phyloP scores from a whole-genome alignment of 139 green algal genomes.

The Micractinium conductrix region DNA sequence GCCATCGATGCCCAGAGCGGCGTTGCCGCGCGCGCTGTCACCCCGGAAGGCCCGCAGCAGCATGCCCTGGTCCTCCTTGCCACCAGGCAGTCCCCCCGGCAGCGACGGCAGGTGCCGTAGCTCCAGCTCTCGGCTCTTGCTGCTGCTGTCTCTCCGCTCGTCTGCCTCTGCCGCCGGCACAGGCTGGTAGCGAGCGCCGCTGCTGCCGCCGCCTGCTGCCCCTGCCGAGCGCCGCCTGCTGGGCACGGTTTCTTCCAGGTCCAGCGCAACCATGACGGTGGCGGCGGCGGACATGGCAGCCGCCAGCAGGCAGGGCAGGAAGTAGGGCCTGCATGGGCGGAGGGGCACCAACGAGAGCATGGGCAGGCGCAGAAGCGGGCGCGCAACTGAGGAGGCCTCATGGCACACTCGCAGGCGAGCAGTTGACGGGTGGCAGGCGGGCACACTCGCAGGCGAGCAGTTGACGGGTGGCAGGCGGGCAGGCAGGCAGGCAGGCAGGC shows the following conservation, averaged over 20 bases:
- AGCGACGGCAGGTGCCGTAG: background rate
- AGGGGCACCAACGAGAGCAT: no score
- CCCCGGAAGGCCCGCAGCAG: background rate
- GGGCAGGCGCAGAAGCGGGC: no score
- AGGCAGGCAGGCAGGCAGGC: no score
- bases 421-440: background rate
- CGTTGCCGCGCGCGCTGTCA: background rate
- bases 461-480: no score
- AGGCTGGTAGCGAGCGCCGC: background rate
- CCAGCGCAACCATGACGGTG: conserved; percentile 40
- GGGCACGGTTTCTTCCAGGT: conserved; percentile 73
- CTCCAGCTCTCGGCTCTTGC: background rate
- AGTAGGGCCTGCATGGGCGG: conserved; percentile 58
- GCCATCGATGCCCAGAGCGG: background rate
- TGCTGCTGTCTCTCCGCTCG: no score
- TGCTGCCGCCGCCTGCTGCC: background rate
- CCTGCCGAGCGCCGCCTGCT: background rate
- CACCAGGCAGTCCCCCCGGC: background rate
- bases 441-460: no score
- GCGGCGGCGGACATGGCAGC: conserved; percentile 36
- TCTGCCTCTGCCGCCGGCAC: background rate
- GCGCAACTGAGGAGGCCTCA: no score
- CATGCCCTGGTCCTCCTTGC: background rate
- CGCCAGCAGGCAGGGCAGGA: conserved; percentile 68
- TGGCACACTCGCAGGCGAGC: no score